These are phyloP conservation scores for Funneliformis geosporum DNA, from an alignment of 192 early-diverging fungal species.

Conservation along the genomic window DNA sequence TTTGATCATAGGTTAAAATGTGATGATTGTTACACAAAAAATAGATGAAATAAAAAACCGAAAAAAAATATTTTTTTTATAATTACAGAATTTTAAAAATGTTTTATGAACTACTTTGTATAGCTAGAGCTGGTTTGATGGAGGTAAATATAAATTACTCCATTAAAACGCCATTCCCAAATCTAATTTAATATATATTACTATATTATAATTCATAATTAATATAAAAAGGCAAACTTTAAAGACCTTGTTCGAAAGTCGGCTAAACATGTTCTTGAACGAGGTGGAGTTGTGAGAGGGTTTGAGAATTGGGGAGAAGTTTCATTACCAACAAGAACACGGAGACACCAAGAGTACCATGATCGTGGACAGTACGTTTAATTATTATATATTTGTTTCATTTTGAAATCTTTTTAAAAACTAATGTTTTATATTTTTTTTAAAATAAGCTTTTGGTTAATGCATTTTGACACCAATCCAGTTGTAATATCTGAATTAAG, in stretches of 20 bases:
- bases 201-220: too few species aligned
- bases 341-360: slow-evolving; percentile 84
- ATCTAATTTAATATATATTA: neutral
- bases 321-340: slow-evolving; percentile 82
- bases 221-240: slow-evolving; percentile 55
- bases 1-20: too few species aligned
- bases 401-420: neutral
- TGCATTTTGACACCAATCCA: slow-evolving; percentile 79
- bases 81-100: neutral
- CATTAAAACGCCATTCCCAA: neutral
- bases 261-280: slow-evolving; percentile 77
- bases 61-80: too few species aligned
- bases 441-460: slow-evolving; percentile 63
- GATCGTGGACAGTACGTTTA: slow-evolving; percentile 62
- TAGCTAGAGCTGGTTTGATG: neutral
- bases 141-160: slow-evolving; percentile 17
- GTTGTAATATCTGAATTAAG: slow-evolving; percentile 58
- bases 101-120: slow-evolving; percentile 18
- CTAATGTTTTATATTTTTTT: neutral
- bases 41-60: too few species aligned
- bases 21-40: too few species aligned
- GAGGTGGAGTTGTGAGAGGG: slow-evolving; percentile 82
- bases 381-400: neutral
- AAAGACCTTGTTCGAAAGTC: slow-evolving; percentile 73
- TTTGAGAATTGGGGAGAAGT: slow-evolving; percentile 75